A percentile compares a stretch with the other conserved stretches of the same genome.
Conservation (phyloP, 2,329 filamentous ascomycete species). For the Zasmidium cellare region DNA sequence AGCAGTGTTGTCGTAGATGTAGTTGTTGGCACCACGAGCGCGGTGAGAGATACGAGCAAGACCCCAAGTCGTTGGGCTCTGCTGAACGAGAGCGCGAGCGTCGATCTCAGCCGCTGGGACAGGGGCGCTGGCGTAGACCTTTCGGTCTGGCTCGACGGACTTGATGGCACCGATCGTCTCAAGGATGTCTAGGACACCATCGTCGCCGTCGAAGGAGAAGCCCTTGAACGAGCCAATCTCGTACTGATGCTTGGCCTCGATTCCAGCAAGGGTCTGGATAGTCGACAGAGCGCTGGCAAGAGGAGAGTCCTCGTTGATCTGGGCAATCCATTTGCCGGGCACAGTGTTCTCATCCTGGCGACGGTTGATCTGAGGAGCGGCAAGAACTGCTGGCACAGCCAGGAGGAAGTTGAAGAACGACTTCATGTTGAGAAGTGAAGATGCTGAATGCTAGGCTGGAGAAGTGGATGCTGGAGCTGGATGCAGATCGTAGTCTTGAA, state of each 20-base stretch:
- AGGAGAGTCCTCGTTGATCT: constrained; percentile 15
- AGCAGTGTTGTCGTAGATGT: constrained; percentile 21
- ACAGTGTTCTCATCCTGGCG: constrained; percentile 19
- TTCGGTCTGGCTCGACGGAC: constrained; percentile 42
- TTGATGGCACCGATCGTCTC: constrained; percentile 32
- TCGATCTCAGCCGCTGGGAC: constrained; percentile 1
- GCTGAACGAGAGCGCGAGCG: constrained; percentile 17
- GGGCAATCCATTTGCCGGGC: constrained; percentile 22
- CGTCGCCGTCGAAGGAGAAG: constrained; percentile 38
- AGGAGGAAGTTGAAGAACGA: constrained; percentile 20
- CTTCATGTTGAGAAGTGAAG: constrained; percentile 17
- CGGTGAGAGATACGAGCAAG: constrained; percentile 24
- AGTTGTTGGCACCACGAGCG: constrained; percentile 23
- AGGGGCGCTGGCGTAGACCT: constrained; percentile 34
- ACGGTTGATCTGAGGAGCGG: constrained; percentile 18
- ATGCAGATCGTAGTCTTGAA: neutral
- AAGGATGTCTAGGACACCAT: constrained; percentile 35
- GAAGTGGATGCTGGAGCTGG: constrained; percentile 1
- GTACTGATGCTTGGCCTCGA: constrained; percentile 21
- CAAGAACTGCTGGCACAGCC: constrained; percentile 21
- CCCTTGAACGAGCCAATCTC: constrained; percentile 39
- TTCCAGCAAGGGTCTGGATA: constrained; percentile 16
- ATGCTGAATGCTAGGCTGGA: neutral
- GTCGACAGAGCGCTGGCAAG: constrained; percentile 13
- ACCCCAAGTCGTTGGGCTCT: constrained; percentile 24